Conservation (phyloP, 352 stramenopile genomes). For the Phytophthora cactorum region DNA sequence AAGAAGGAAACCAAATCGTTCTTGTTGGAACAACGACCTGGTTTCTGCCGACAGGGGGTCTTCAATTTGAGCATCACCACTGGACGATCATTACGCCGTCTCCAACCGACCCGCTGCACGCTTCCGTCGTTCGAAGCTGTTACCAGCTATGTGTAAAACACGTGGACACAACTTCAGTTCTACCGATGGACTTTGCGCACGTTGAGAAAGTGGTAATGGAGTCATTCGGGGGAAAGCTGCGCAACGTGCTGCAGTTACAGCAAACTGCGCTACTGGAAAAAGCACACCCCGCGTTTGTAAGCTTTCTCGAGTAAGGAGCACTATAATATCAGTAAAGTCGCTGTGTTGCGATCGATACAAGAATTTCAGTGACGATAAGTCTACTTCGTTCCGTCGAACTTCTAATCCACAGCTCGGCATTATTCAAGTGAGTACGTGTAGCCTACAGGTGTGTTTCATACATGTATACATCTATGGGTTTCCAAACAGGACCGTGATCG, state of each 20-base stretch:
- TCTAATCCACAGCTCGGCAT: too few species aligned
- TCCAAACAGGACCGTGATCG: too few species aligned
- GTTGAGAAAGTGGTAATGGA: conserved; percentile 24
- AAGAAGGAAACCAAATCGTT: conserved; percentile 29
- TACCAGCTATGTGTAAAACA: conserved; percentile 30
- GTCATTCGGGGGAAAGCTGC: conserved; percentile 24
- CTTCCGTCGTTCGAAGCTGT: conserved; percentile 31
- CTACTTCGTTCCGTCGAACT: too few species aligned
- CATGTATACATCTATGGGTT: too few species aligned
- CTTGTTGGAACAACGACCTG: conserved; percentile 31
- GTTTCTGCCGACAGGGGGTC: conserved; percentile 34
- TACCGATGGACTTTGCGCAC: conserved; percentile 16
- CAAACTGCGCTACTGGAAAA: conserved; percentile 26
- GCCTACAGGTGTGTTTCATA: too few species aligned
- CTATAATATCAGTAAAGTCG: too few species aligned
- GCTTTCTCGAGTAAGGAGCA: too few species aligned
- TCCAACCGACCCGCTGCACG: conserved; percentile 5
- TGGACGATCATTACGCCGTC: conserved; percentile 36
- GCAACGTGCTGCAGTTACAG: conserved; percentile 23
- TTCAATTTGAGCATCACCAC: conserved; percentile 38
- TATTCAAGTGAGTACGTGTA: too few species aligned
- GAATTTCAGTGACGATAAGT: too few species aligned
- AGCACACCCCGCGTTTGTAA: too few species aligned
- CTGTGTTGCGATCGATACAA: too few species aligned
- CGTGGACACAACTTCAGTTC: conserved; percentile 13